Evolutionary conservation across 805 yeast genomes (phyloP), one percentile per base, ranked within the genome.

Genomic region (Candida odintsovae): DNA sequence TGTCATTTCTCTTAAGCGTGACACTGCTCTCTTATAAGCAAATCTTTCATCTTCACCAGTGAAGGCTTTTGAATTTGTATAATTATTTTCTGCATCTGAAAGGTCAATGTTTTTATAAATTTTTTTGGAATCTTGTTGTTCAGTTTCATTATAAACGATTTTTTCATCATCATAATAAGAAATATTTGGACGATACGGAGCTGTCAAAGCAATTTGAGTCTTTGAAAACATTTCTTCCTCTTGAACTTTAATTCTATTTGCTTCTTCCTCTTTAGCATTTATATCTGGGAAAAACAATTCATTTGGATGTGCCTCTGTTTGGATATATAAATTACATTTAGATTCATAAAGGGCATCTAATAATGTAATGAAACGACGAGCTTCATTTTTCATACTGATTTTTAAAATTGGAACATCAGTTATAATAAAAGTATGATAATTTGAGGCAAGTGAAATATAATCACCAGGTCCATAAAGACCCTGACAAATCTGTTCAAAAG

Each of bases 1-100:
- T 4, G 77, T 73, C 83, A 79, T 79, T 52, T 79, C 84, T 44
- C 71, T 70, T 33, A 84, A 71, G 51, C 90, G 66, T 55, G 83
- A 78, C 1, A 83, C 81, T 0, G 90, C 90, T 52, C 90, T 65
- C 50, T 78, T 79, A 56, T 75, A 83, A 3, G 90, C 89, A 64
- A 83, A 83, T 64, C 73, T 74, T 58, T 84, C 90, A 62, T 83
- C 90, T 55, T 84, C 88, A 21, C 90, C 90, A 0, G 89, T 83
- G 55, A 83, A 84, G 10, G 80, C 78, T 11, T 69, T 67, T 18
- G 73, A 59, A 43, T 80, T 71, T 13, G 74, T 68, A 53, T 71
- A 79, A 54, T 78, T 69, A 11, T 64, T 44, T 10, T 48, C 48
- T 6, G 35, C 64, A 29, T 53, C 48, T 35, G 61, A 45, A 8